These are phyloP conservation scores for Trichothecium sympodiale DNA, from an alignment of 2,329 filamentous ascomycete genomes.

Conservation along the genomic window DNA sequence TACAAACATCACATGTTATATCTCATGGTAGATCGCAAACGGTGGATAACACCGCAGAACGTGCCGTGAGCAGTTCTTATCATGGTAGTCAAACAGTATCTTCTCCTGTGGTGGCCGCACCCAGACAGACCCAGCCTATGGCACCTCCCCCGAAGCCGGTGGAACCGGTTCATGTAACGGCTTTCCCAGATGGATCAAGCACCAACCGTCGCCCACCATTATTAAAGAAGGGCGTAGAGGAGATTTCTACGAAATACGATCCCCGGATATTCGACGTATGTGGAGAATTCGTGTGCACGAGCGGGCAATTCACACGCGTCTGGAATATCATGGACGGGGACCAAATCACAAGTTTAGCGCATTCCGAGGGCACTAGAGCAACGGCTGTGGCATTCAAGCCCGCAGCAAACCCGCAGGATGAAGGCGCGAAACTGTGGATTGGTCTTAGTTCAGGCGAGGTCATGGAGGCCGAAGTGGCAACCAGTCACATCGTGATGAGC, in stretches of 20 bases:
- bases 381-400: slow-evolving; percentile 81
- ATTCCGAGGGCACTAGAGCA: slow-evolving; percentile 76
- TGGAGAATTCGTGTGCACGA: slow-evolving; percentile 77
- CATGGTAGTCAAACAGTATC: not conserved
- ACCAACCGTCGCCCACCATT: slow-evolving; percentile 75
- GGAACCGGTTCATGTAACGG: slow-evolving; percentile 38
- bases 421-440: slow-evolving; percentile 77
- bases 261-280: slow-evolving; percentile 73
- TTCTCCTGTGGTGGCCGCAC: not conserved
- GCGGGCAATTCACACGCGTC: slow-evolving; percentile 74
- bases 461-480: slow-evolving; percentile 73
- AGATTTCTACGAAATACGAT: slow-evolving; percentile 79
- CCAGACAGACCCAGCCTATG: slow-evolving; percentile 2
- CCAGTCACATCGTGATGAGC: slow-evolving; percentile 57
- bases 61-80: slow-evolving; percentile 5
- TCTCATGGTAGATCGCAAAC: slow-evolving; percentile 19
- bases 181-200: slow-evolving; percentile 76
- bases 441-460: slow-evolving; percentile 83
- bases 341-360: slow-evolving; percentile 66
- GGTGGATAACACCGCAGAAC: slow-evolving; percentile 22
- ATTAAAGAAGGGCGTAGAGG: slow-evolving; percentile 58
- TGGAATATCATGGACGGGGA: slow-evolving; percentile 83
- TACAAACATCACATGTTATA: slow-evolving; percentile 17
- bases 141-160: slow-evolving; percentile 22
- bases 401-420: slow-evolving; percentile 62